Percentiles rank a stretch among this genome's conserved stretches.
Conservation (phyloP, 2,329 filamentous ascomycete species). For the Aureobasidium leucospermi region DNA sequence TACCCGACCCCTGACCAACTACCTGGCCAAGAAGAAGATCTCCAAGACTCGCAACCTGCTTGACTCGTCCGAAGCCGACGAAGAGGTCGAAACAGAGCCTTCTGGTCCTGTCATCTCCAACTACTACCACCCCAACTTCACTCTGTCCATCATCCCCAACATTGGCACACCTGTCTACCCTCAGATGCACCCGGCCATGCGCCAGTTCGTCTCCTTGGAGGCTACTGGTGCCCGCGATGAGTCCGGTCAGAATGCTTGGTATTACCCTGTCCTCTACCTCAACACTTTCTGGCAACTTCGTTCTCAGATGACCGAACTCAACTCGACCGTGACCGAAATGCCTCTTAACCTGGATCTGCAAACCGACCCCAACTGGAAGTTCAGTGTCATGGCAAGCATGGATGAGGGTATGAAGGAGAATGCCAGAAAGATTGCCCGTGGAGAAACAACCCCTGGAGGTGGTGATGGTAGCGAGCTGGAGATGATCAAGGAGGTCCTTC, state of each 20-base stretch:
- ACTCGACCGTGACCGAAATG: constrained; percentile 76
- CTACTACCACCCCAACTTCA: constrained; percentile 94
- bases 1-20: constrained; percentile 76
- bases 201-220: constrained; percentile 74
- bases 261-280: constrained; percentile 80
- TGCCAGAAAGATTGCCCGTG: constrained; percentile 68
- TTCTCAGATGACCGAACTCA: constrained; percentile 83
- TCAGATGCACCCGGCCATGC: constrained; percentile 62
- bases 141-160: constrained; percentile 77
- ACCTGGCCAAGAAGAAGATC: constrained; percentile 84
- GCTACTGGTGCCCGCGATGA: constrained; percentile 72
- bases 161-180: constrained; percentile 62
- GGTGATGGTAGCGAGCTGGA: constrained; percentile 92
- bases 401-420: constrained; percentile 83
- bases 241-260: constrained; percentile 85
- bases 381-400: constrained; percentile 72
- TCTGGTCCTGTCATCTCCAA: constrained; percentile 66
- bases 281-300: constrained; percentile 98
- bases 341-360: constrained; percentile 77
- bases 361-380: constrained; percentile 83
- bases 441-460: constrained; percentile 62
- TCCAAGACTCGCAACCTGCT: constrained; percentile 83
- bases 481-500: constrained; percentile 90
- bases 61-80: constrained; percentile 40
- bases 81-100: constrained; percentile 46